A percentile compares a stretch with the other conserved stretches of the same genome.
Evolutionary conservation across 768 basidiomycete genomes (phyloP).

Genomic region (Mycena amicta): DNA sequence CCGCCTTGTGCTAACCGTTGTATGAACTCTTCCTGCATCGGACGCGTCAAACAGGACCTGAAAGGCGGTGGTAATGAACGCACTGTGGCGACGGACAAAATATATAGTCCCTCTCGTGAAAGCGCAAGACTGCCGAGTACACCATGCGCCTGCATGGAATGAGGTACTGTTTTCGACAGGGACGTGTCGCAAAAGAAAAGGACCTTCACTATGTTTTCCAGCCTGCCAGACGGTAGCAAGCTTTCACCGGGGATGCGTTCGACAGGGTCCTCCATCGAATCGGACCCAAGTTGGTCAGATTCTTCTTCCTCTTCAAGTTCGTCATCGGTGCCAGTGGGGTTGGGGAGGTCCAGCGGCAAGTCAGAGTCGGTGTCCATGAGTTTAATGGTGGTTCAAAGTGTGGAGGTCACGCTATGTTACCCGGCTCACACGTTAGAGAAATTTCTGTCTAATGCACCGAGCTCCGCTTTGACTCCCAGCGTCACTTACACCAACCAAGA

Average conservation of each 20-base stretch:
- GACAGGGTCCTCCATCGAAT: conserved; percentile 43
- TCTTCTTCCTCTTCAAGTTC: no score
- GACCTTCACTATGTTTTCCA: conserved; percentile 64
- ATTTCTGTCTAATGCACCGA: no score
- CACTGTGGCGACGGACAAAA: conserved; percentile 79
- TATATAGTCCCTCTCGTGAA: conserved; percentile 75
- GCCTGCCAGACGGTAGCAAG: conserved; percentile 61
- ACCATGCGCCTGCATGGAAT: conserved; percentile 65
- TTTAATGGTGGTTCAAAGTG: no score
- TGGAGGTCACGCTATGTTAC: no score
- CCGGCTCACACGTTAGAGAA: no score
- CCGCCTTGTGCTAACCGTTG: conserved; percentile 74
- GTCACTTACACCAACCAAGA: no score
- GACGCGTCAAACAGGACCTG: conserved; percentile 9
- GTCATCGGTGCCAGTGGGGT: no score
- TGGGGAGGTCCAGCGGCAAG: conserved; percentile 24
- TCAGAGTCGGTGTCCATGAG: conserved; percentile 8
- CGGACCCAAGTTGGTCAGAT: conserved; percentile 68
- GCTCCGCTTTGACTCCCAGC: no score
- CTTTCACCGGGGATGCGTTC: conserved; percentile 66
- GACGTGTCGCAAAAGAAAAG: neutral
- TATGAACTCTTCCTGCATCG: conserved; percentile 79
- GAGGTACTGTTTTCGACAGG: neutral
- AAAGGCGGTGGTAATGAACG: no score
- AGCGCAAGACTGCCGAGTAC: conserved; percentile 63